These are phyloP conservation scores for Euphorbia lathyris DNA, from an alignment of 345 rosid species.

Conservation along the genomic window DNA sequence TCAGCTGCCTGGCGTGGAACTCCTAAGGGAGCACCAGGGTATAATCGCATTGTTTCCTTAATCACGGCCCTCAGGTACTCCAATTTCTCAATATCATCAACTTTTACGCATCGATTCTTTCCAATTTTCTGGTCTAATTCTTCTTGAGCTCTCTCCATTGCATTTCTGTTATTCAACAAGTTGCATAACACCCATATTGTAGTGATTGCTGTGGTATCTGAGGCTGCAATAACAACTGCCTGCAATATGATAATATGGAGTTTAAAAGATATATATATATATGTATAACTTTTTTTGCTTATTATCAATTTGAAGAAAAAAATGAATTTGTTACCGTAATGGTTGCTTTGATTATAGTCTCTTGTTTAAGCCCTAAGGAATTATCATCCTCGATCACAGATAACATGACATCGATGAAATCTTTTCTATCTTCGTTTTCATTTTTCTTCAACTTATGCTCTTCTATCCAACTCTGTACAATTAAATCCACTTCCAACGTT, in stretches of 20 bases:
- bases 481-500: conserved; percentile 26
- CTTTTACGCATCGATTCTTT: conserved; percentile 14
- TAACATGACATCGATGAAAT: neutral
- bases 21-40: conserved; percentile 30
- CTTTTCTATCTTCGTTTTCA: neutral
- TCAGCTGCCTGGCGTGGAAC: conserved; percentile 11
- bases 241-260: neutral
- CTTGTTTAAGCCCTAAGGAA: neutral
- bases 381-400: neutral
- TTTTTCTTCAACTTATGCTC: conserved; percentile 24
- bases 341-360: conserved; percentile 19
- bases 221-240: conserved; percentile 16
- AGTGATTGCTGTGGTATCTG: conserved; percentile 16
- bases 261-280: neutral
- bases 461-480: conserved; percentile 30
- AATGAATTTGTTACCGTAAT: conserved; percentile 1
- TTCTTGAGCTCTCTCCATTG: conserved; percentile 8
- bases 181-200: conserved; percentile 12
- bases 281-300: no score
- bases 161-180: conserved; percentile 7
- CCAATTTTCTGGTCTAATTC: conserved; percentile 17
- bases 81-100: conserved; percentile 17
- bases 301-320: neutral
- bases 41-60: conserved; percentile 38
- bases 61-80: conserved; percentile 22